phyloP scores from a whole-genome alignment of 1,284 basidiomycete genomes.

The Austropuccinia psidii region DNA sequence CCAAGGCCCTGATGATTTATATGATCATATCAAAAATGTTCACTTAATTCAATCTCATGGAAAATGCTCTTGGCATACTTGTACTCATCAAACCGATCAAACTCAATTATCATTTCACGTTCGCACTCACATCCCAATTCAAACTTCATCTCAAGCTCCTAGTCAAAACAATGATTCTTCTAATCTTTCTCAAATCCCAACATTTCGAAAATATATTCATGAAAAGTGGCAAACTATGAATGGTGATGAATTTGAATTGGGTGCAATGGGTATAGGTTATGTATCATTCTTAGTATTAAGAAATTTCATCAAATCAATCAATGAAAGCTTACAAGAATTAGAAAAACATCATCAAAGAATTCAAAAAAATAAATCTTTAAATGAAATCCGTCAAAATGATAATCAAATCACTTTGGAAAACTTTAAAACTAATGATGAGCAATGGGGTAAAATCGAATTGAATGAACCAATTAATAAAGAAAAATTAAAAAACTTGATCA shows the following conservation, averaged over 20 bases:
- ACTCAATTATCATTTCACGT: neutral
- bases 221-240: constrained; percentile 15
- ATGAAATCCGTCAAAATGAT: too few species aligned
- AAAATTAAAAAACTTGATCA: neutral
- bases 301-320: constrained; percentile 3
- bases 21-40: constrained; percentile 1
- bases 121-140: constrained; percentile 1
- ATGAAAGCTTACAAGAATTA: neutral
- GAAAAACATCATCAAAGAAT: neutral
- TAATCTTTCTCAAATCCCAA: neutral
- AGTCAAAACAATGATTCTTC: neutral
- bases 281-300: constrained; percentile 17
- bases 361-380: too few species aligned
- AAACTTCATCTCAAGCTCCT: neutral
- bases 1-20: neutral
- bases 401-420: neutral
- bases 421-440: neutral
- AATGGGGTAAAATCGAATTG: too few species aligned
- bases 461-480: too few species aligned
- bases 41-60: neutral
- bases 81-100: neutral
- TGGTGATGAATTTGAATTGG: neutral
- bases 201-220: neutral
- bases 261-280: constrained; percentile 22
- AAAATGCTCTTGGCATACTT: constrained; percentile 22